These are phyloP conservation scores for Margaritispora aquatica DNA, from an alignment of 495 filamentous ascomycete genomes.

Conservation along the genomic window DNA sequence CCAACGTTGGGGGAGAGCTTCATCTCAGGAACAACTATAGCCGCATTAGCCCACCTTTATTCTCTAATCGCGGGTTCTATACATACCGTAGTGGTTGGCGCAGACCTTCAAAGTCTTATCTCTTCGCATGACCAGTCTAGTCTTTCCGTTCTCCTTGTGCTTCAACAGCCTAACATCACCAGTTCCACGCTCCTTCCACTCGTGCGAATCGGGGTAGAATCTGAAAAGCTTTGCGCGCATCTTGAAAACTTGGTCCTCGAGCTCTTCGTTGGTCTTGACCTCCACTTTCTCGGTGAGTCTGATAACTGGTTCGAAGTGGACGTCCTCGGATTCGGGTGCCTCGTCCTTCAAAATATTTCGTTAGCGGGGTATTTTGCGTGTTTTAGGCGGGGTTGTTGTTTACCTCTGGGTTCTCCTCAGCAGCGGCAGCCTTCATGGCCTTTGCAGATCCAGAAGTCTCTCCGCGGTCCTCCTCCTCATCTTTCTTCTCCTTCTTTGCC, in stretches of 20 bases:
- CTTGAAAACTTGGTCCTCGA: slow-evolving; percentile 95
- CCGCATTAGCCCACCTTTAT: slow-evolving; percentile 6
- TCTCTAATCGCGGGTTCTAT: background rate
- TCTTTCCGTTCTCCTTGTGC: slow-evolving; percentile 98
- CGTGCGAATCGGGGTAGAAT: slow-evolving; percentile 81
- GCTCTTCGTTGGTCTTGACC: slow-evolving; percentile 96
- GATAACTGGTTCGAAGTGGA: slow-evolving; percentile 95
- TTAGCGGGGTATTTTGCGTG: background rate
- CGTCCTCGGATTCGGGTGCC: slow-evolving; percentile 76
- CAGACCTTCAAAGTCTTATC: slow-evolving; percentile 99
- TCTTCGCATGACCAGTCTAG: slow-evolving; percentile 93
- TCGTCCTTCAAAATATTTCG: slow-evolving; percentile 46
- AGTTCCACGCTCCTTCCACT: slow-evolving; percentile 99
- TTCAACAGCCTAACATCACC: slow-evolving; percentile 94
- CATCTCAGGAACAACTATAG: slow-evolving; percentile 87
- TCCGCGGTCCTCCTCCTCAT: slow-evolving; percentile 61
- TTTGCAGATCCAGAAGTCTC: slow-evolving; percentile 86
- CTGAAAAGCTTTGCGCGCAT: slow-evolving; percentile 99
- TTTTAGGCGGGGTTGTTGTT: background rate
- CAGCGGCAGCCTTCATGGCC: slow-evolving; percentile 64
- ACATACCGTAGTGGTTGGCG: slow-evolving; percentile 98
- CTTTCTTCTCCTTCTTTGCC: slow-evolving; percentile 77
- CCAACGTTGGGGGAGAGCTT: slow-evolving; percentile 96
- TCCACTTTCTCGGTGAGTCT: slow-evolving; percentile 93
- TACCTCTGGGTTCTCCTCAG: slow-evolving; percentile 38